Percentiles rank a stretch among this genome's conserved stretches.
phyloP scores from a whole-genome alignment of 305 asterid genomes.

The Striga hermonthica region DNA sequence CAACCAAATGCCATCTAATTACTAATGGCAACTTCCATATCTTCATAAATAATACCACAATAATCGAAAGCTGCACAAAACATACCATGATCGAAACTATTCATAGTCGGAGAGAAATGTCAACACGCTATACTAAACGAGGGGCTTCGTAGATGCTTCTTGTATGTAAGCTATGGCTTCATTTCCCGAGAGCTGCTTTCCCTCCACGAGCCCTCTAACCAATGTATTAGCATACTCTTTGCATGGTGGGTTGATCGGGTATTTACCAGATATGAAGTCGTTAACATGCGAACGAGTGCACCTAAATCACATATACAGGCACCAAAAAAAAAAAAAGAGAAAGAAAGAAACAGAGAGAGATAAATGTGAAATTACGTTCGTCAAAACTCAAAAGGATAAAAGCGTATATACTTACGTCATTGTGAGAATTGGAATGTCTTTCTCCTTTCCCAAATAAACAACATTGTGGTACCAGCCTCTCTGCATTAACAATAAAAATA shows the following conservation, averaged over 20 bases:
- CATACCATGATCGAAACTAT: constrained; percentile 8
- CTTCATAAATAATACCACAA: constrained; percentile 5
- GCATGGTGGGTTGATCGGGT: constrained; percentile 53
- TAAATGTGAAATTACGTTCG: neutral
- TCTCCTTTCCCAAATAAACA: constrained; percentile 72
- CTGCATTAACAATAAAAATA: constrained; percentile 39
- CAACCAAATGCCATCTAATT: constrained; percentile 23
- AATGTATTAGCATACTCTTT: constrained; percentile 62
- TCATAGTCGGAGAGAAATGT: constrained; percentile 5
- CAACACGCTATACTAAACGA: constrained; percentile 37
- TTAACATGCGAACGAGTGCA: constrained; percentile 59
- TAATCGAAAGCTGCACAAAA: constrained; percentile 18
- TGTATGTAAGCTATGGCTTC: constrained; percentile 71
- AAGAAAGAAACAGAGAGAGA: neutral
- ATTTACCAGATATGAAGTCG: constrained; percentile 53
- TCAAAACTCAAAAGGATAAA: neutral
- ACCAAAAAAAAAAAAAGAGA: neutral
- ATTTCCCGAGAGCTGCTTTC: constrained; percentile 63
- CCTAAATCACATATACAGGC: constrained; percentile 39
- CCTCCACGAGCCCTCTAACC: constrained; percentile 78
- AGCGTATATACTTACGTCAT: constrained; percentile 65
- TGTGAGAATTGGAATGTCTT: constrained; percentile 68
- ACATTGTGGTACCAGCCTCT: constrained; percentile 86
- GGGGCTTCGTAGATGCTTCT: constrained; percentile 52
- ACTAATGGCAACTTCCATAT: constrained; percentile 20